Percentiles rank a stretch among this genome's conserved stretches.
These are phyloP conservation scores for Solioccasus polychromus DNA, from an alignment of 768 basidiomycete genomes.

Conservation along the genomic window DNA sequence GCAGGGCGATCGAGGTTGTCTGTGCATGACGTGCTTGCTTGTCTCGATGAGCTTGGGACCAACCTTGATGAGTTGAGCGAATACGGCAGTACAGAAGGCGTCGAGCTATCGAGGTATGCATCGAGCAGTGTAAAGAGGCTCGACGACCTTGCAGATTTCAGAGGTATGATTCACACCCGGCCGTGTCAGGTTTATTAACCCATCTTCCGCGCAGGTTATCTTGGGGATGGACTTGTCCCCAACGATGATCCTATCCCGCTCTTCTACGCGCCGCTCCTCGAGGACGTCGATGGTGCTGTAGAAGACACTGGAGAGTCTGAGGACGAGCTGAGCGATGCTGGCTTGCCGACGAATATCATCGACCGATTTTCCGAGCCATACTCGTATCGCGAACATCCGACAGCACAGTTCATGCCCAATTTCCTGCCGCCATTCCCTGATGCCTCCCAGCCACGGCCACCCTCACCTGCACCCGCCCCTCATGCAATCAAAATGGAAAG, in stretches of 20 bases:
- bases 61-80: conserved; percentile 66
- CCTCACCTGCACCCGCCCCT: conserved; percentile 39
- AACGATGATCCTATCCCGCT: conserved; percentile 56
- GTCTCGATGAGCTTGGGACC: conserved; percentile 74
- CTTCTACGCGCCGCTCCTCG: conserved; percentile 39
- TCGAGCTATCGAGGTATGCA: conserved; percentile 67
- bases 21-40: conserved; percentile 57
- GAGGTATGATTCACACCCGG: conserved; percentile 47
- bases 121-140: conserved; percentile 59
- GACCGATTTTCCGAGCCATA: conserved; percentile 17
- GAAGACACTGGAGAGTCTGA: conserved; percentile 33
- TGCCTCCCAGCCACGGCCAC: conserved; percentile 21
- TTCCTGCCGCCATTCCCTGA: conserved; percentile 38
- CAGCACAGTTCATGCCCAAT: conserved; percentile 25
- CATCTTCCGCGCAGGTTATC: conserved; percentile 48
- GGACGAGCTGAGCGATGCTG: conserved; percentile 23
- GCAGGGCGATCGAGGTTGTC: conserved; percentile 62
- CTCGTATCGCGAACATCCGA: conserved; percentile 34
- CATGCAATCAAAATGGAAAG: conserved; percentile 30
- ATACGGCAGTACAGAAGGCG: conserved; percentile 63
- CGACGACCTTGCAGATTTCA: conserved; percentile 73
- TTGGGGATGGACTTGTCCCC: conserved; percentile 56
- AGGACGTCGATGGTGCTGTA: conserved; percentile 22
- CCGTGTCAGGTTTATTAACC: not conserved
- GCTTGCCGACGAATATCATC: conserved; percentile 14